Conservation (phyloP, 257 asterid species). For the Capsicum rhomboideum region DNA sequence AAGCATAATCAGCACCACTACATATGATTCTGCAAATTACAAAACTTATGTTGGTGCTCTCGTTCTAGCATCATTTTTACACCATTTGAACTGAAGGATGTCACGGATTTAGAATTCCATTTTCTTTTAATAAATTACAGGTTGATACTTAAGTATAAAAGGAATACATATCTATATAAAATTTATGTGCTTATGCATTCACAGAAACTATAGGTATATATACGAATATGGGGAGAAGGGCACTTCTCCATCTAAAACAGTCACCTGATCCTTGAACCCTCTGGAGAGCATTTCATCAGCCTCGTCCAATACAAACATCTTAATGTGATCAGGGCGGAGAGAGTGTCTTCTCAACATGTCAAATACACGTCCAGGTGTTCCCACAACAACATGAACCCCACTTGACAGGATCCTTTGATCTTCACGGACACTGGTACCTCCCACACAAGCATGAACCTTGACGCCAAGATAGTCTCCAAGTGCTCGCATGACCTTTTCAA, state of each 20-base stretch:
- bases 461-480: conserved; percentile 13
- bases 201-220: not conserved
- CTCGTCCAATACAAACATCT: conserved; percentile 18
- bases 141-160: no score
- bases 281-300: conserved; percentile 20
- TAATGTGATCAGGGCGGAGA: conserved; percentile 8
- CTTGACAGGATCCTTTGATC: conserved; percentile 17
- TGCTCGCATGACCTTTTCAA: conserved; percentile 17
- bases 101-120: not conserved
- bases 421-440: conserved; percentile 19
- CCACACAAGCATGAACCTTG: conserved; percentile 18
- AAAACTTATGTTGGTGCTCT: not conserved
- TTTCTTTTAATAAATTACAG: not conserved
- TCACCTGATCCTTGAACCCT: conserved; percentile 21
- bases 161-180: not conserved
- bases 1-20: not conserved
- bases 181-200: not conserved
- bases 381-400: conserved; percentile 19
- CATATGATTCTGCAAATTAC: not conserved
- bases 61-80: not conserved
- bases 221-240: not conserved
- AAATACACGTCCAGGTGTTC: conserved; percentile 17
- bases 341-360: conserved; percentile 15
- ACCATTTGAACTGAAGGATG: not conserved
- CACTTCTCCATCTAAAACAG: no score